Conservation (phyloP, 345 rosid genomes). For the Moringa oleifera region DNA sequence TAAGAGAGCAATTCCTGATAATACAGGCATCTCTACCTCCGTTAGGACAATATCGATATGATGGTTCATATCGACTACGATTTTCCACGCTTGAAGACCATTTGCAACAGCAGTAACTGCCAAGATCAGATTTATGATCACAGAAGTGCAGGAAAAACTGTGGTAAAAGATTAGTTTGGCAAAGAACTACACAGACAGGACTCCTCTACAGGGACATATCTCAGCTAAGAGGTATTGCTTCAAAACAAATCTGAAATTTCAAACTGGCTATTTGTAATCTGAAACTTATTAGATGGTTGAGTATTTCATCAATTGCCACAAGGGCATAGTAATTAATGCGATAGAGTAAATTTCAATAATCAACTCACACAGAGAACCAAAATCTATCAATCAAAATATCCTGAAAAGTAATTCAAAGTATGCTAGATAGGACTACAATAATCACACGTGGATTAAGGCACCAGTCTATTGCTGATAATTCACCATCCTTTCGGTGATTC, state of each 20-base stretch:
- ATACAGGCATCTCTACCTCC: slow-evolving; percentile 71
- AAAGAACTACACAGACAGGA: slow-evolving; percentile 1
- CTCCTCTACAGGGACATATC: neutral
- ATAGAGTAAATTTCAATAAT: neutral
- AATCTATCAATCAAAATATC: neutral
- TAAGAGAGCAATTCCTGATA: slow-evolving; percentile 68
- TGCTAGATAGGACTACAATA: neutral
- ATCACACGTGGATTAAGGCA: neutral
- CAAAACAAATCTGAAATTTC: too few relatives aligned
- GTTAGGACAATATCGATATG: slow-evolving; percentile 67
- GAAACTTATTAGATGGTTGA: neutral
- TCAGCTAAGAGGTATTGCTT: neutral
- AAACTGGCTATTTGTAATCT: too few relatives aligned
- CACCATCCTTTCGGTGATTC: too few relatives aligned
- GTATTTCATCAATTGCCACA: neutral
- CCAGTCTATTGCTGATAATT: too few relatives aligned
- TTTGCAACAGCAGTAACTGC: slow-evolving; percentile 56
- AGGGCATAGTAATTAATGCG: neutral
- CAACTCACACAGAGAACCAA: neutral
- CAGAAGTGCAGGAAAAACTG: slow-evolving; percentile 2
- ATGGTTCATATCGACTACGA: slow-evolving; percentile 52
- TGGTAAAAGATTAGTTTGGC: slow-evolving; percentile 1
- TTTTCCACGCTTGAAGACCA: slow-evolving; percentile 68
- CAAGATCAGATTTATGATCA: slow-evolving; percentile 18
- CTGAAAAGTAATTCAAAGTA: neutral